Base-by-base conservation (phyloP, 768 basidiomycete species). In the Macrolepiota dolichaula region DNA sequence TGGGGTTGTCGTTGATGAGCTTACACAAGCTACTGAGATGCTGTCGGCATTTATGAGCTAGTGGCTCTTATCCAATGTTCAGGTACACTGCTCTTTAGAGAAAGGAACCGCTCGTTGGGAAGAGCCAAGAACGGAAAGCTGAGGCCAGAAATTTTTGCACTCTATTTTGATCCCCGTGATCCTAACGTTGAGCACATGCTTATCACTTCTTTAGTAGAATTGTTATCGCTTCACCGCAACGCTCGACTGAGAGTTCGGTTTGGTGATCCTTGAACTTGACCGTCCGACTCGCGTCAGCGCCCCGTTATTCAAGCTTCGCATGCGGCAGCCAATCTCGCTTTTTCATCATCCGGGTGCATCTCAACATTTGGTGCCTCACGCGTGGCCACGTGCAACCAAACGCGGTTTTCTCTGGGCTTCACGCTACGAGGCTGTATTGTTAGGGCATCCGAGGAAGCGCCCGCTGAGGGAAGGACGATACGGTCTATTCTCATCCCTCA, bases 111-210 rank as follows among this genome's bases (percentile, higher is more conserved):
- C 36, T 49, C 37, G 22, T 11, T 37, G 17, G 49, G 36, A 19
- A 37, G 7, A 27, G 57, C 49, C 49, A 58, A 58, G 57, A 58
- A 58, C 57, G 37, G 57, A 58, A 58, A 58, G 57, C 57, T 58
- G 57, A 58, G 27, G 24, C 24, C 4, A 37, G 32, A 15, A n/a
- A 13, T 0, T 10, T 13, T 17, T 13, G 46, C 24, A 11, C 13
- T 11, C 0, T 49, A 6, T 24, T 7, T 11, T 24, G 5, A 22
- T 24, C 25, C 47, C 7, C 12, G 22, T 11, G 15, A 1, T 27
- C 25, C 4, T 12, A 7, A 7, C 29, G 29, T 7, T 22, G 42
- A 44, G 19, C 1, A 4, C 3, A 0, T 44, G 19, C 42, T 44
- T n/a, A 44, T n/a, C 42, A n/a, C 42, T 7, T 44, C 7, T 44